Evolutionary conservation across 345 rosid genomes (phyloP).

Genomic region (Excoecaria agallocha): DNA sequence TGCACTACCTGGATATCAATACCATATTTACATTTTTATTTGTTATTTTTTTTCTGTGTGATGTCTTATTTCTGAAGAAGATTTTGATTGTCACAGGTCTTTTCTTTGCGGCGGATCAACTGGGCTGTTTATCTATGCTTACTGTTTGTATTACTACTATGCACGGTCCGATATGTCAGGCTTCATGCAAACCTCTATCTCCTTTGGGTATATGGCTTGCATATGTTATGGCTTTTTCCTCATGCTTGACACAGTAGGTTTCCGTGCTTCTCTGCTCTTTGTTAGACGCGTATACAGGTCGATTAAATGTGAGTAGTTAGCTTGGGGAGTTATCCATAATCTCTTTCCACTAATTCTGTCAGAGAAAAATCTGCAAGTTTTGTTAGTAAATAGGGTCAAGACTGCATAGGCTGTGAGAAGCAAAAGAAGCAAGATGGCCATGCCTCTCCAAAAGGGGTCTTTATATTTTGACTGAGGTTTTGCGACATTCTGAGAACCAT

Average conservation of each 20-base stretch:
- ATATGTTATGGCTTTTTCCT: slow-evolving; percentile 49
- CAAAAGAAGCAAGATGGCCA: not conserved
- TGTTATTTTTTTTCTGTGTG: no score
- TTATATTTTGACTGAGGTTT: not conserved
- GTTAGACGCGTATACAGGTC: slow-evolving; percentile 48
- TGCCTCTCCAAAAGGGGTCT: not conserved
- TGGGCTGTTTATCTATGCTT: slow-evolving; percentile 40
- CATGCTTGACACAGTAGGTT: slow-evolving; percentile 46
- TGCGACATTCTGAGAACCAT: not conserved
- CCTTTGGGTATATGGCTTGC: slow-evolving; percentile 58
- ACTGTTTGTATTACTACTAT: slow-evolving; percentile 47
- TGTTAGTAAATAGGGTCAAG: not conserved
- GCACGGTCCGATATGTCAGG: slow-evolving; percentile 47
- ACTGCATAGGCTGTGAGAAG: not conserved
- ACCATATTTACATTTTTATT: not conserved
- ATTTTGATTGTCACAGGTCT: slow-evolving; percentile 28
- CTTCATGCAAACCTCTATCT: slow-evolving; percentile 51
- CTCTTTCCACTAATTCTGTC: not conserved
- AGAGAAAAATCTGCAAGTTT: not conserved
- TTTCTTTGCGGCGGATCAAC: slow-evolving; percentile 52
- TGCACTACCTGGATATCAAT: not conserved
- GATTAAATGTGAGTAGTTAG: slow-evolving; percentile 36
- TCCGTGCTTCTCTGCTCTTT: slow-evolving; percentile 43
- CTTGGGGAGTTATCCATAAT: not conserved
- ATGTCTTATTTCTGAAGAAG: not conserved